Percentiles rank a stretch among this genome's conserved stretches.
These are phyloP conservation scores for Claviceps humidiphila DNA, from an alignment of 2,329 filamentous ascomycete species.

Conservation along the genomic window DNA sequence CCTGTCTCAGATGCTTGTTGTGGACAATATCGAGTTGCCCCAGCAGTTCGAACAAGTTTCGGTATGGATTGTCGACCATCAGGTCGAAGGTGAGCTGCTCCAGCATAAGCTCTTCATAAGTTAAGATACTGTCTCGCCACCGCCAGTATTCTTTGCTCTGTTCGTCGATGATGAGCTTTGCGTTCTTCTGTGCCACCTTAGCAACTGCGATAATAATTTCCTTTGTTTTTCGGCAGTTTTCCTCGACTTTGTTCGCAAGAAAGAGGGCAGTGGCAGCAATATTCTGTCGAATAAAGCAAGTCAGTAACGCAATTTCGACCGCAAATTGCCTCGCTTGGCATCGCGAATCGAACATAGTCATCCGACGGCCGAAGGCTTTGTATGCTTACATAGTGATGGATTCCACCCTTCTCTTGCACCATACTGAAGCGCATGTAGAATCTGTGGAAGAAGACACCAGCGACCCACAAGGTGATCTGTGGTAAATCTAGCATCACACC, in stretches of 20 bases:
- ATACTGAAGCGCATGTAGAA: slow-evolving; percentile 88
- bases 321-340: not conserved
- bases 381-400: slow-evolving; percentile 76
- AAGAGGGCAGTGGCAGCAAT: slow-evolving; percentile 87
- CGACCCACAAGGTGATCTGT: slow-evolving; percentile 83
- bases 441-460: slow-evolving; percentile 86
- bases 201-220: slow-evolving; percentile 89
- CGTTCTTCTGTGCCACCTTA: slow-evolving; percentile 88
- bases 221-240: slow-evolving; percentile 91
- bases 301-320: not conserved
- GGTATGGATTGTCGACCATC: slow-evolving; percentile 78
- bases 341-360: not conserved
- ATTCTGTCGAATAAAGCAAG: slow-evolving; percentile 33
- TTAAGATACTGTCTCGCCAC: slow-evolving; percentile 88
- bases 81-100: slow-evolving; percentile 91
- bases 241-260: slow-evolving; percentile 91
- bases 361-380: not conserved
- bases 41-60: slow-evolving; percentile 69
- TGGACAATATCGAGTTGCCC: slow-evolving; percentile 60
- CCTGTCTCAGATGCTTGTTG: slow-evolving; percentile 70
- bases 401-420: slow-evolving; percentile 59
- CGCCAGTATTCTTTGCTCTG: slow-evolving; percentile 98
- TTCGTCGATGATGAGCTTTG: slow-evolving; percentile 81
- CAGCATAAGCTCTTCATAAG: slow-evolving; percentile 84
- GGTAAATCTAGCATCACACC: slow-evolving; percentile 86